Conservation (phyloP, 2,329 filamentous ascomycete genomes). For the Epichloe scottii region DNA sequence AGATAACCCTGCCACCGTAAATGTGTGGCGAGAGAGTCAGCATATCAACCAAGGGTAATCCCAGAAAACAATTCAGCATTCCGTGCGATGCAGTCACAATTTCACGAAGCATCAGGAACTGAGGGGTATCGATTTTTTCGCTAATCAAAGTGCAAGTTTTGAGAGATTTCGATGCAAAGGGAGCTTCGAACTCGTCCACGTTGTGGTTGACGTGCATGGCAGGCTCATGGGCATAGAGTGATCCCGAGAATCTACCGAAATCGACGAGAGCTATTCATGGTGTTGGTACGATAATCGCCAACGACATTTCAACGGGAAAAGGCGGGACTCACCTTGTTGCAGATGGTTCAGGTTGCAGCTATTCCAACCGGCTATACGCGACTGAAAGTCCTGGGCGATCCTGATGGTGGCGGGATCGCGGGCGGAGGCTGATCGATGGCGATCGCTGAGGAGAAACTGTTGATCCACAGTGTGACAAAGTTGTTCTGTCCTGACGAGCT, state of each 20-base stretch:
- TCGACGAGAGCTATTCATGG: not conserved
- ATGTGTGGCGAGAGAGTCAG: constrained; percentile 3
- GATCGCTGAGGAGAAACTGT: not conserved
- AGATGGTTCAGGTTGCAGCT: not conserved
- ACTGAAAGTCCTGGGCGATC: not conserved
- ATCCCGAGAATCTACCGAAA: constrained; percentile 1
- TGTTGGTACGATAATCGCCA: not conserved
- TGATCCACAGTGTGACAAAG: not conserved
- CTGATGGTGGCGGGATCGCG: not conserved
- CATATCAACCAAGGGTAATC: not conserved
- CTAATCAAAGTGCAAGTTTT: constrained; percentile 1
- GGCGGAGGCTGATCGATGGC: not conserved
- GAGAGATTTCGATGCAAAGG: constrained; percentile 1
- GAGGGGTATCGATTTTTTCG: not conserved
- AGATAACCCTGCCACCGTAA: constrained; percentile 3
- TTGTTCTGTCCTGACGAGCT: constrained; percentile 2
- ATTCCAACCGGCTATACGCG: not conserved
- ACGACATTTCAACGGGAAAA: too few species aligned
- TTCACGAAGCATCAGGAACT: constrained; percentile 1
- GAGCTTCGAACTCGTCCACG: constrained; percentile 2
- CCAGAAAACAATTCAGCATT: constrained; percentile 2
- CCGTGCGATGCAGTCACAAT: constrained; percentile 2
- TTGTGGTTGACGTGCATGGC: constrained; percentile 3
- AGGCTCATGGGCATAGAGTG: constrained; percentile 2
- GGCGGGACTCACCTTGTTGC: constrained; percentile 1